A percentile compares a stretch with the other conserved stretches of the same genome.
phyloP scores from a whole-genome alignment of 2,329 filamentous ascomycete genomes.

The Fusarium anguioides region DNA sequence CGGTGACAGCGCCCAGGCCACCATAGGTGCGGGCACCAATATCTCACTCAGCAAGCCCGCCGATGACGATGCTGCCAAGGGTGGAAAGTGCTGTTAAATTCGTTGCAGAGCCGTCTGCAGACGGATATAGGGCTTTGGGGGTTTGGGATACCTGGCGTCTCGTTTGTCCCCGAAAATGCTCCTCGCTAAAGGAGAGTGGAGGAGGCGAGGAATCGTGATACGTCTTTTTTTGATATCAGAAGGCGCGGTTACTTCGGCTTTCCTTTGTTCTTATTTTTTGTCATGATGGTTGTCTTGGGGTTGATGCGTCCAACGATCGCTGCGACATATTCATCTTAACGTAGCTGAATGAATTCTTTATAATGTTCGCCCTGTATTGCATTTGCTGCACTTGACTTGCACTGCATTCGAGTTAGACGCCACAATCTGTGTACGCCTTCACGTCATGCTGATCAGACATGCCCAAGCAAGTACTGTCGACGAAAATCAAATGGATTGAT shows the following conservation, averaged over 20 bases:
- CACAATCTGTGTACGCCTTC: constrained; percentile 23
- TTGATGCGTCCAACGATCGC: constrained; percentile 53
- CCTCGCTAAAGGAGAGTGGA: constrained; percentile 49
- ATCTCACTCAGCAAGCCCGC: constrained; percentile 89
- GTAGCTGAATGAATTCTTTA: constrained; percentile 54
- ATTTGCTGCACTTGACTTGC: neutral
- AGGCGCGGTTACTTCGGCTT: constrained; percentile 55
- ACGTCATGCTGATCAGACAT: constrained; percentile 28
- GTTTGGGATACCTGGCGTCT: constrained; percentile 51
- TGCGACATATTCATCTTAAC: constrained; percentile 52
- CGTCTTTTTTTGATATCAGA: constrained; percentile 55
- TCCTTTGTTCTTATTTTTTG: constrained; percentile 55
- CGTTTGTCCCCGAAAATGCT: constrained; percentile 50
- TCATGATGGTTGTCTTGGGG: constrained; percentile 51
- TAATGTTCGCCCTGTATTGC: constrained; percentile 45
- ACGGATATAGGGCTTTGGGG: constrained; percentile 46
- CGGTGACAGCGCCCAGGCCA: constrained; percentile 82
- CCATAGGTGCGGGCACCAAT: constrained; percentile 82
- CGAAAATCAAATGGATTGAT: neutral
- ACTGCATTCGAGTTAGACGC: constrained; percentile 5
- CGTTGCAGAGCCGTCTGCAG: constrained; percentile 38
- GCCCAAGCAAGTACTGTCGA: neutral
- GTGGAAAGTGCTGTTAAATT: constrained; percentile 82
- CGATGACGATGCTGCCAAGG: constrained; percentile 79
- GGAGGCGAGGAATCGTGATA: constrained; percentile 51